phyloP scores from a whole-genome alignment of 441 rosid species.

The Adansonia madagascariensis region DNA sequence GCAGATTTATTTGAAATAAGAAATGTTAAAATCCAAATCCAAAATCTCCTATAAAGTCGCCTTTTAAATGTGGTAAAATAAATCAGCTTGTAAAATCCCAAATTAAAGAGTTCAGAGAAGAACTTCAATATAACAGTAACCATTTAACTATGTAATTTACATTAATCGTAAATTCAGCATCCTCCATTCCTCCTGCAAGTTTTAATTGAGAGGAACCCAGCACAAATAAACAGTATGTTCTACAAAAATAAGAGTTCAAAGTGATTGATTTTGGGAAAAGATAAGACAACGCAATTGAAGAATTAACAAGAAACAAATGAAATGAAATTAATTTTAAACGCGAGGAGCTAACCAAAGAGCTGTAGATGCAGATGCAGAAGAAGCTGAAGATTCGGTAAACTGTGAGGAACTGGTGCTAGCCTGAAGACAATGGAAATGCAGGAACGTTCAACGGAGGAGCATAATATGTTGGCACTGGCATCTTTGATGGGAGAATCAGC shows the following conservation, averaged over 20 bases:
- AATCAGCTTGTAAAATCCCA: no score
- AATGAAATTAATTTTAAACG: neutral
- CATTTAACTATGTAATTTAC: neutral
- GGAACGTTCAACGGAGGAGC: constrained; percentile 21
- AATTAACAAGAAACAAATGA: neutral
- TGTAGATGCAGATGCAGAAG: constrained; percentile 11
- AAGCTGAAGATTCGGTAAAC: neutral
- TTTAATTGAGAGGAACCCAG: neutral
- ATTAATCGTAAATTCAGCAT: no score
- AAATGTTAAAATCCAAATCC: no score
- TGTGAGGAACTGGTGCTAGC: neutral
- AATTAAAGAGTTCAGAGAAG: neutral
- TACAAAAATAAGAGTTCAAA: neutral
- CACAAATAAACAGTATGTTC: neutral
- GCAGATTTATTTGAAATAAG: no score
- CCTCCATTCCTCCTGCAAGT: no score
- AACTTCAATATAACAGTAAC: no score
- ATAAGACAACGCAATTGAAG: neutral
- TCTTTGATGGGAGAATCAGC: constrained; percentile 21
- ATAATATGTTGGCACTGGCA: constrained; percentile 20
- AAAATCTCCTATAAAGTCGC: no score
- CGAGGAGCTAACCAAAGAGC: constrained; percentile 5
- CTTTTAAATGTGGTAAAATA: no score
- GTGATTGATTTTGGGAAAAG: neutral
- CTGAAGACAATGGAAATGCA: neutral